A percentile compares a stretch with the other conserved stretches of the same genome.
These are phyloP conservation scores for Linnemannia elongata DNA, from an alignment of 192 early-diverging fungal genomes.

Conservation along the genomic window DNA sequence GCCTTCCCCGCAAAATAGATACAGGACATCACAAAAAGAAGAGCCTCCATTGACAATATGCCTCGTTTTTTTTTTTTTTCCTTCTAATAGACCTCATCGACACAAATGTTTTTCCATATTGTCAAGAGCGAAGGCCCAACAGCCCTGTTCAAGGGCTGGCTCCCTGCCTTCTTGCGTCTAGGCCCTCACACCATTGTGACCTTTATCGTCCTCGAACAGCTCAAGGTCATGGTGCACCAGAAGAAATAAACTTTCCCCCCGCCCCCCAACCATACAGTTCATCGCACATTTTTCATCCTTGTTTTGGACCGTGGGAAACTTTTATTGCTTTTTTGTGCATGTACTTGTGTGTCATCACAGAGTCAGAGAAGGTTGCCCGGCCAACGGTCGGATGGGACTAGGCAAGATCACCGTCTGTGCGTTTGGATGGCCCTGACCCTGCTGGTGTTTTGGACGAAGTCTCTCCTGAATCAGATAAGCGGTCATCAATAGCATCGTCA, in stretches of 20 bases:
- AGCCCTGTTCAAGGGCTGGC: slow-evolving; percentile 89
- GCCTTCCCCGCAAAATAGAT: not conserved
- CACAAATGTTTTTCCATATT: slow-evolving; percentile 66
- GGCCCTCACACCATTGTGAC: slow-evolving; percentile 90
- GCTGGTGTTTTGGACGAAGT: not conserved
- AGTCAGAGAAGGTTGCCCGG: not conserved
- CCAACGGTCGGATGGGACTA: not conserved
- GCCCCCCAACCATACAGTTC: not conserved
- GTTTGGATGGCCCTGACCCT: not conserved
- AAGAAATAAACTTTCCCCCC: slow-evolving; percentile 15
- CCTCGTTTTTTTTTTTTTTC: slow-evolving; percentile 18
- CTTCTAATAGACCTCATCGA: slow-evolving; percentile 54
- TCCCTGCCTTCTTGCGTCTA: slow-evolving; percentile 83
- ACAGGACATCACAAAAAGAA: too few relatives aligned
- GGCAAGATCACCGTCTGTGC: not conserved
- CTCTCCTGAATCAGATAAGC: not conserved
- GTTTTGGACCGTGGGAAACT: not conserved
- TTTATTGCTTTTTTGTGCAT: not conserved
- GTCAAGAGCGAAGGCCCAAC: slow-evolving; percentile 74
- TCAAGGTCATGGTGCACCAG: slow-evolving; percentile 61
- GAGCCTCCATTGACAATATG: not conserved
- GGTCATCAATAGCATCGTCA: not conserved
- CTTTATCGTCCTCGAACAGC: slow-evolving; percentile 85
- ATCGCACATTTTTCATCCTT: not conserved
- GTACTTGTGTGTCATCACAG: not conserved